phyloP scores from a whole-genome alignment of 805 yeast species.

The Brettanomyces naardenensis region DNA sequence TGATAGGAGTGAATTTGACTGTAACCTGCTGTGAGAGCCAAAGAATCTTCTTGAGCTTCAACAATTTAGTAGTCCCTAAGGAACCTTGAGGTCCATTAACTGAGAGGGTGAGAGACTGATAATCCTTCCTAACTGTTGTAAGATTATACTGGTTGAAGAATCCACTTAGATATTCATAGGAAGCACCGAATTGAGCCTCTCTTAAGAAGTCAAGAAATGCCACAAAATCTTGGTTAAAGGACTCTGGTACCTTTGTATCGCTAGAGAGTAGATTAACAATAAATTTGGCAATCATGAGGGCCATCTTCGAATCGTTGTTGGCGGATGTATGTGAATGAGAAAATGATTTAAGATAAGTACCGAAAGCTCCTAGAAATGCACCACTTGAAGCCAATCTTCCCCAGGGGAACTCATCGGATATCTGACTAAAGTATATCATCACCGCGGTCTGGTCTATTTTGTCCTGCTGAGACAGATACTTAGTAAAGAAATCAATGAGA shows the following conservation, averaged over 20 bases:
- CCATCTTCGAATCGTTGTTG: constrained; percentile 9
- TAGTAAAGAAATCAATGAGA: constrained; percentile 14
- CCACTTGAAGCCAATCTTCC: constrained; percentile 7
- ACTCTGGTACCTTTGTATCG: constrained; percentile 9
- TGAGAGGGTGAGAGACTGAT: constrained; percentile 7
- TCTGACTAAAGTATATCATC: constrained; percentile 21
- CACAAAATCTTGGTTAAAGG: constrained; percentile 11
- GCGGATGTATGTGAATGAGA: not conserved
- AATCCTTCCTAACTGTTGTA: constrained; percentile 14
- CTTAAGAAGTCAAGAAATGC: constrained; percentile 12
- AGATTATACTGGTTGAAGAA: constrained; percentile 12
- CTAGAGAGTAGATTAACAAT: constrained; percentile 12
- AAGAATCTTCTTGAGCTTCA: constrained; percentile 21
- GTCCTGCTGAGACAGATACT: constrained; percentile 9
- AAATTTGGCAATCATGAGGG: constrained; percentile 18
- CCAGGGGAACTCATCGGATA: constrained; percentile 18
- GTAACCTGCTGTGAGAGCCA: constrained; percentile 26
- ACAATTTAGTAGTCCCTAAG: constrained; percentile 13
- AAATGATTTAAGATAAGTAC: constrained; percentile 8
- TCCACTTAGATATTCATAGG: constrained; percentile 12
- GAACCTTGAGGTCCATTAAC: constrained; percentile 7
- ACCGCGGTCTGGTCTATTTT: constrained; percentile 17
- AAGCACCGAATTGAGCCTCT: constrained; percentile 7
- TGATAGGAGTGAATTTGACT: constrained; percentile 14
- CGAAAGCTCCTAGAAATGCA: constrained; percentile 11